Evolutionary conservation across 176 grass and related monocot species (phyloP), one percentile per base, ranked within the genome.

Genomic region (Cymbopogon citratus): DNA sequence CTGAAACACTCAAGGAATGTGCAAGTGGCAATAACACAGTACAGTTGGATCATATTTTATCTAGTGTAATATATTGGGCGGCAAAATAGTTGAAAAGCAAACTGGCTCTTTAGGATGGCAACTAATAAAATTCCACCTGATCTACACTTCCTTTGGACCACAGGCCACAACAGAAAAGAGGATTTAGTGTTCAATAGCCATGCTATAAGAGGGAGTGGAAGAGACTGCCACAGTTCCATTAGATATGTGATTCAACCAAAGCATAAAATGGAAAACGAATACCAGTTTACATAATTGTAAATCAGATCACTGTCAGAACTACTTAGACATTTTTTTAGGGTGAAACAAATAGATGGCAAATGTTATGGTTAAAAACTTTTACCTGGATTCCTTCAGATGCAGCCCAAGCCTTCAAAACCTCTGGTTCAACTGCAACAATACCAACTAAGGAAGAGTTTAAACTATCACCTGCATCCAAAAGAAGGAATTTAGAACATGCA

Each of bases 361-460:
- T 49, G 44, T 75, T 43, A 78, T 9, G 24, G 28, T 70, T 36
- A 54, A 48, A 6, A 7, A 15, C 43, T 84, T 44, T 73, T 80
- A 98, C 96, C 89, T 93, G 90, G 80, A 99, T 93, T 80, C 96
- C 89, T 90, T 89, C 76, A 18, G 87, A 91, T 82, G 87, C 83
- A 85, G 93, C 96, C 96, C 93, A 99, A 82, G 89, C 57, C 81
- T 87, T 95, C 77, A 95, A 83, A 5, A 91, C 83, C 35, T 99
- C 91, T 74, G 77, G 89, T 76, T 99, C 96, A 62, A 95, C 87
- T 75, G 89, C 92, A 54, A 95, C 31, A 71, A 99, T 66, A 48
- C 85, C 87, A 85, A 95, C 93, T 52, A 99, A 78, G 81, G 63
- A 87, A 82, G 96, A 99, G 54, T 95, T 99, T 27, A 99, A 95